Base-by-base conservation (phyloP, 345 rosid genomes). In the Euphorbia pulcherrima region DNA sequence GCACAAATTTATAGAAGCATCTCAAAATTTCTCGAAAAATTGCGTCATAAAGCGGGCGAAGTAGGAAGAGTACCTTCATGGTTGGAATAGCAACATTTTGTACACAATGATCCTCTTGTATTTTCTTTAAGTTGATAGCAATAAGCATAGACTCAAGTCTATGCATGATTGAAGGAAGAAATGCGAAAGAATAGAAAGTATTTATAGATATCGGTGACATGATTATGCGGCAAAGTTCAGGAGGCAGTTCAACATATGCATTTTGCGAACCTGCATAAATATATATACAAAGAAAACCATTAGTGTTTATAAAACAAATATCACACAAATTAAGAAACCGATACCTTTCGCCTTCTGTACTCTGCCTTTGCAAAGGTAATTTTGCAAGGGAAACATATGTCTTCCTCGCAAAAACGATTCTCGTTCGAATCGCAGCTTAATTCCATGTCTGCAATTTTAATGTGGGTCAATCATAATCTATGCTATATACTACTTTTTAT, bases 91-190 rank as follows among this genome's bases (percentile, higher is more conserved):
- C 51, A 65, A 80, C 73, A 75, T 78, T 65, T 55, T 76, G 80
- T 70, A 69, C 37, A 52, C 69, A 70, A 56, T 70, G 70, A 68
- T 80, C 84, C 41, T 67, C 60, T 70, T 71, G 85, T 75, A 81
- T 77, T 75, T 74, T 88, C 85, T 82, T 87, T 63, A 91, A 73
- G 80, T 83, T 86, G 70, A 58, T 60, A 60, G 96, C 99, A 39
- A 85, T 64, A 52, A 93, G 91, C 84, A 91, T 79, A 56, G 92
- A 82, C 81, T 88, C 91, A 56, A 94, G 66, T 7, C 84, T 90
- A 64, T 88, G 87, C 91, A 94, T 82, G 24, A 89, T 77, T 26
- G 91, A 87, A 26, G 99, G 99, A 57, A 86, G 54, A 67, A 89
- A 91, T 10, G 90, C 70, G 65, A 77, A 94, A 7, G 96, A 76